These are phyloP conservation scores for Porphyrellus cyaneotinctus DNA, from an alignment of 768 basidiomycete species.

Conservation along the genomic window DNA sequence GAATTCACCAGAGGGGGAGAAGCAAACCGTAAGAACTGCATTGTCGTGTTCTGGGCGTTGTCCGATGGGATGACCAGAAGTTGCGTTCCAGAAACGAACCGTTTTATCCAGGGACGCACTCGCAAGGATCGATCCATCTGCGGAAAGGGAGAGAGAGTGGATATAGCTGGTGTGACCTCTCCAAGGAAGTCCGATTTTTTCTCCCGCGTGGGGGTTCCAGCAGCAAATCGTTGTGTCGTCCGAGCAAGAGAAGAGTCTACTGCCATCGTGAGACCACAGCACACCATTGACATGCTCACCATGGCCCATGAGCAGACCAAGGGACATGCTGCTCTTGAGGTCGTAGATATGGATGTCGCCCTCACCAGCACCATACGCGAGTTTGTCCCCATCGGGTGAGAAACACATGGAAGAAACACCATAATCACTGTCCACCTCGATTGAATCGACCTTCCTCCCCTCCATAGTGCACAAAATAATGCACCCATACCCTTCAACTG, in stretches of 20 bases:
- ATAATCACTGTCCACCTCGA: no score
- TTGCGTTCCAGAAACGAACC: constrained; percentile 6
- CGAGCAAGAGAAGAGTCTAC: not conserved
- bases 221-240: not conserved
- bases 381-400: no score
- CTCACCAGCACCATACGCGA: no score
- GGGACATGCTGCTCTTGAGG: no score
- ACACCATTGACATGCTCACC: not conserved
- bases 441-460: no score
- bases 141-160: not conserved
- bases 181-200: constrained; percentile 8
- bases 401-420: no score
- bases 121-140: constrained; percentile 6
- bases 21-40: not conserved
- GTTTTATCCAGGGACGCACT: not conserved
- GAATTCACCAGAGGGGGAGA: constrained; percentile 8
- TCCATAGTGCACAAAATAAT: no score
- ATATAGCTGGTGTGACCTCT: constrained; percentile 8
- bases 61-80: not conserved
- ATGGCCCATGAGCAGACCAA: not conserved
- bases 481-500: no score
- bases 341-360: no score
- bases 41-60: not conserved
- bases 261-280: not conserved
- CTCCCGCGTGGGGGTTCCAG: constrained; percentile 6